Conservation (phyloP, 305 asterid genomes). For the Salvia sclarea region DNA sequence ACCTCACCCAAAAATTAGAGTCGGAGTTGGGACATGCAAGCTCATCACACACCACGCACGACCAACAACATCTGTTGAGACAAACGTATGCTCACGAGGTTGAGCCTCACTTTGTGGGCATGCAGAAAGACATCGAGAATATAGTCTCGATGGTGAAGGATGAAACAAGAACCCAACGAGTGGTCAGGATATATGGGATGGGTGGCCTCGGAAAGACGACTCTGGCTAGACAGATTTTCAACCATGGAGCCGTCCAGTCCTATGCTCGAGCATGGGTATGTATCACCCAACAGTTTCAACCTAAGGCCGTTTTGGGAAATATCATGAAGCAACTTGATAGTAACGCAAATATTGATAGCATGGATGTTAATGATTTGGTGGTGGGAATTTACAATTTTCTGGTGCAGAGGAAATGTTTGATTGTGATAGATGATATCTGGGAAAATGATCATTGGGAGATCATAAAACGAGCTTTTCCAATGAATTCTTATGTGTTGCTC, state of each 20-base stretch:
- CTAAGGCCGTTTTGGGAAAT: too few species aligned
- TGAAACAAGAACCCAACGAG: neutral
- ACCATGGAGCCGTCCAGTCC: neutral
- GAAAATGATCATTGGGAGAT: neutral
- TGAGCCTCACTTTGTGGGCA: neutral
- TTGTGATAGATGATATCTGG: neutral
- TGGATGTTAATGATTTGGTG: neutral
- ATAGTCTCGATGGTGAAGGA: neutral
- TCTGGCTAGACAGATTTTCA: neutral
- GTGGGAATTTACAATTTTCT: neutral
- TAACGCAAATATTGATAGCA: neutral
- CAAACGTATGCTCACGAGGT: too few species aligned
- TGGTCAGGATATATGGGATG: neutral
- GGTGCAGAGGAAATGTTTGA: neutral
- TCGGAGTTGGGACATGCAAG: too few species aligned
- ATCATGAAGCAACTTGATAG: neutral
- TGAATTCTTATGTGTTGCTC: neutral
- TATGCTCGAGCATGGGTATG: slow-evolving; percentile 3
- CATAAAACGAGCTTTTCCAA: neutral
- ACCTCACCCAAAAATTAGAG: too few species aligned
- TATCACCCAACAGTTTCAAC: neutral
- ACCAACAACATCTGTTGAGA: too few species aligned
- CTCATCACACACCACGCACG: too few species aligned
- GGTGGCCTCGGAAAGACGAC: neutral
- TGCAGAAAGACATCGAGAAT: neutral